Evolutionary conservation across 164 flowering plant species (phyloP).

Genomic region (Echeveria elegans): DNA sequence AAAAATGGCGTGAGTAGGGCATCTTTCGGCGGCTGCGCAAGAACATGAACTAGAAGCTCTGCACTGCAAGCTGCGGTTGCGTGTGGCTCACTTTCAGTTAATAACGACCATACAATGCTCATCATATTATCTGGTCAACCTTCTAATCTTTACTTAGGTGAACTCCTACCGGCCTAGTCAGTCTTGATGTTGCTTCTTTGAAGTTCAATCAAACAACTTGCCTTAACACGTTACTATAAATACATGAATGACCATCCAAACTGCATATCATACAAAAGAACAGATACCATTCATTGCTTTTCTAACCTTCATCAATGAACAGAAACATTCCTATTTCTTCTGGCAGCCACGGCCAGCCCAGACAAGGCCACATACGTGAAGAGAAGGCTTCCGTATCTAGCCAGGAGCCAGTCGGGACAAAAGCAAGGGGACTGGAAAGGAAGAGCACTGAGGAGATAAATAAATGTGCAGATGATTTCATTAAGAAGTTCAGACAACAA

Average conservation of each 20-base stretch:
- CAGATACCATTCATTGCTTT: background rate
- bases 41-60: too few species aligned
- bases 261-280: background rate
- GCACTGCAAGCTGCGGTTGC: background rate
- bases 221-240: background rate
- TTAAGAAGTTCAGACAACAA: constrained; percentile 55
- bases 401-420: constrained; percentile 3
- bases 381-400: background rate
- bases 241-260: background rate
- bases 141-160: background rate
- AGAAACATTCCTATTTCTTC: background rate
- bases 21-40: background rate
- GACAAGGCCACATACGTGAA: background rate
- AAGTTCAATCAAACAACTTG: background rate
- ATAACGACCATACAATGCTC: background rate
- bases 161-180: background rate
- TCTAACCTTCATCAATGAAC: background rate
- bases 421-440: constrained; percentile 22
- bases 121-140: too few species aligned
- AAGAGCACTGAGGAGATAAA: constrained; percentile 43
- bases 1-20: background rate
- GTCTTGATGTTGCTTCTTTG: background rate
- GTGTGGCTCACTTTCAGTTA: background rate
- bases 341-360: background rate
- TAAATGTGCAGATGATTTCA: constrained; percentile 67